These are phyloP conservation scores for Crucihimalaya himalaica DNA, from an alignment of 345 rosid genomes.

Conservation along the genomic window DNA sequence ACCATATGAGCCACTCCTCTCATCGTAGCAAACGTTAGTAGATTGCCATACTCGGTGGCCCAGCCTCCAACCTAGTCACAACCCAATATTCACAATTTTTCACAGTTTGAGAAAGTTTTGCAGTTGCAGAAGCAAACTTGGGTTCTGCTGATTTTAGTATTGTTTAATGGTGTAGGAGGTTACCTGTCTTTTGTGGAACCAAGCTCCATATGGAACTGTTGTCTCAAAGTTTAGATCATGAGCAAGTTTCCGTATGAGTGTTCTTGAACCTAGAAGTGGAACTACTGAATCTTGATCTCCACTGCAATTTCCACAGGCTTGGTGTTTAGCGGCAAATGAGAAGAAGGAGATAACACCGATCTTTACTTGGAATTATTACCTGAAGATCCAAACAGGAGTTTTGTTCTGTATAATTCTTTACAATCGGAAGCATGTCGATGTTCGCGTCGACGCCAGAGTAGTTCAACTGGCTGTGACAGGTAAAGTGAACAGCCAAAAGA, in stretches of 20 bases:
- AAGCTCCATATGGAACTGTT: slow-evolving; percentile 74
- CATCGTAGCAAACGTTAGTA: slow-evolving; percentile 71
- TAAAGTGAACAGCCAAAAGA: background rate
- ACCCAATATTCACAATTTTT: background rate
- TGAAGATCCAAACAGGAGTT: slow-evolving; percentile 83
- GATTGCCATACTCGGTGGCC: slow-evolving; percentile 67
- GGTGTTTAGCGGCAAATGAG: background rate
- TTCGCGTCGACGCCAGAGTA: slow-evolving; percentile 63
- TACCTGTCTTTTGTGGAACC: slow-evolving; percentile 96
- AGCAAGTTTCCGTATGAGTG: slow-evolving; percentile 76
- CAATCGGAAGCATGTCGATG: slow-evolving; percentile 74
- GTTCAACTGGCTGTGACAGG: slow-evolving; percentile 53
- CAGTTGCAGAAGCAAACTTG: too few species aligned
- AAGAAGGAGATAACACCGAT: background rate
- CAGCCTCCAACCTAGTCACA: slow-evolving; percentile 70
- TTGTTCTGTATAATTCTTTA: slow-evolving; percentile 61
- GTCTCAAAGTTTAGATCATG: slow-evolving; percentile 55
- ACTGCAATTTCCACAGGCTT: slow-evolving; percentile 38
- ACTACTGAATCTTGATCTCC: slow-evolving; percentile 92
- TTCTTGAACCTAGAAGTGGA: slow-evolving; percentile 78
- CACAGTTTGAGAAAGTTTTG: background rate
- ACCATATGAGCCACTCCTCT: slow-evolving; percentile 91
- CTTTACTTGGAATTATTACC: slow-evolving; percentile 42
- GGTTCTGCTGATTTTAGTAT: too few species aligned
- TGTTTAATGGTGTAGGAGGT: background rate